Evolutionary conservation across 257 asterid species (phyloP), one percentile per base, ranked within the genome.

Genomic region (Solanum corneliomulleri): DNA sequence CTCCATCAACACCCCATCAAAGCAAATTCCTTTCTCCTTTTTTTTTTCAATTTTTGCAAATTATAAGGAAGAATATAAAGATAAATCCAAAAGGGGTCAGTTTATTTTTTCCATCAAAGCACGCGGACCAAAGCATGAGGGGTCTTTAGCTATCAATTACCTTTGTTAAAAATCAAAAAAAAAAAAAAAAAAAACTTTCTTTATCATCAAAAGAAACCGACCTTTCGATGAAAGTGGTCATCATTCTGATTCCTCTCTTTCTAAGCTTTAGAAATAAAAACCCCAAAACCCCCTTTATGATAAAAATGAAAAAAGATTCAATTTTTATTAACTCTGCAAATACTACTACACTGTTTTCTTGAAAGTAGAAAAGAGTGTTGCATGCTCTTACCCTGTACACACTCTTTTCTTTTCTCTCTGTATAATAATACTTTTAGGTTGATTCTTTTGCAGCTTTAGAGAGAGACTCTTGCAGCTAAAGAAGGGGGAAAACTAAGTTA

Each of bases 51-150:
- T 27, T n/a, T 71, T 18, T 71, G 78, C 88, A 60, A 86, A 87
- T 87, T 37, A 89, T 39, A 84, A 42, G 84, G 86, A 82, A 76
- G 76, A 62, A 64, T 64, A 64, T 64, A 64, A 64, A 64, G 71
- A 76, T 68, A 77, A 86, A 81, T 70, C 86, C 86, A 76, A 86
- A 37, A 89, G 90, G 94, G 94, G 92, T 89, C 94, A 86, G 92
- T 86, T 92, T 87, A 87, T 85, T 85, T 82, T 82, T 90, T 88
- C 92, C 93, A 92, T 90, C 95, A 90, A 94, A 94, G 98, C 98
- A 95, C 97, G 98, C 98, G 93, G 89, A 93, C 86, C 95, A 87
- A 92, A 93, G 96, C 95, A 90, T 92, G 97, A 93, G 94, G 90
- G 95, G 93, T 92, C 92, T 89, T 29, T 87, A 91, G 71, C 87